These are phyloP conservation scores for Mariannaea elegans DNA, from an alignment of 2,329 filamentous ascomycete genomes.

Conservation along the genomic window DNA sequence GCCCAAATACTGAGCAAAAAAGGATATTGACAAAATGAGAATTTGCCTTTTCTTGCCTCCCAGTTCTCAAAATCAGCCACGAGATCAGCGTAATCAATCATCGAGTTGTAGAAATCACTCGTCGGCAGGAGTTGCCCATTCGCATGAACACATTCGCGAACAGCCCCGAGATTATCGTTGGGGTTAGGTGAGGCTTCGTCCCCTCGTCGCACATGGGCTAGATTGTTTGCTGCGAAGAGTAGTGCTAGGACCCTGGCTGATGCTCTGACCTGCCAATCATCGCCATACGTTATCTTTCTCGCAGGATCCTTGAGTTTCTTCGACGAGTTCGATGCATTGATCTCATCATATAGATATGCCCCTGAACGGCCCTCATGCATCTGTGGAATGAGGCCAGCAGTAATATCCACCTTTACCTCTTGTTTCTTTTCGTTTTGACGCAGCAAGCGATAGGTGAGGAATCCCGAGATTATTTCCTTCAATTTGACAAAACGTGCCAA, in stretches of 20 bases:
- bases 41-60: conserved; percentile 78
- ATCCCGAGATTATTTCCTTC: conserved; percentile 81
- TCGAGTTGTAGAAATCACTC: conserved; percentile 86
- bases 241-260: conserved; percentile 82
- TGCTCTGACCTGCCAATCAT: conserved; percentile 91
- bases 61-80: conserved; percentile 87
- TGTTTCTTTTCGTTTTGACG: conserved; percentile 75
- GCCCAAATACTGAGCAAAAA: conserved; percentile 92
- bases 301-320: conserved; percentile 65
- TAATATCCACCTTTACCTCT: conserved; percentile 67
- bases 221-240: conserved; percentile 82
- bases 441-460: conserved; percentile 81
- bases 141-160: conserved; percentile 43
- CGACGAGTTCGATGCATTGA: conserved; percentile 62
- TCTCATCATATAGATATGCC: conserved; percentile 80
- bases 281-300: conserved; percentile 71
- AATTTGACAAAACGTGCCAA: conserved; percentile 72
- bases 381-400: conserved; percentile 75
- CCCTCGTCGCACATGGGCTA: conserved; percentile 48
- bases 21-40: conserved; percentile 91
- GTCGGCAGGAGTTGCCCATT: conserved; percentile 77
- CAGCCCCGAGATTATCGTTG: conserved; percentile 37
- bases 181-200: conserved; percentile 34
- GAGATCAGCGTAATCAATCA: conserved; percentile 87
- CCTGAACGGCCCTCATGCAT: conserved; percentile 73